Conservation (phyloP, 2,329 filamentous ascomycete genomes). For the Cladosporium sphaerospermum region DNA sequence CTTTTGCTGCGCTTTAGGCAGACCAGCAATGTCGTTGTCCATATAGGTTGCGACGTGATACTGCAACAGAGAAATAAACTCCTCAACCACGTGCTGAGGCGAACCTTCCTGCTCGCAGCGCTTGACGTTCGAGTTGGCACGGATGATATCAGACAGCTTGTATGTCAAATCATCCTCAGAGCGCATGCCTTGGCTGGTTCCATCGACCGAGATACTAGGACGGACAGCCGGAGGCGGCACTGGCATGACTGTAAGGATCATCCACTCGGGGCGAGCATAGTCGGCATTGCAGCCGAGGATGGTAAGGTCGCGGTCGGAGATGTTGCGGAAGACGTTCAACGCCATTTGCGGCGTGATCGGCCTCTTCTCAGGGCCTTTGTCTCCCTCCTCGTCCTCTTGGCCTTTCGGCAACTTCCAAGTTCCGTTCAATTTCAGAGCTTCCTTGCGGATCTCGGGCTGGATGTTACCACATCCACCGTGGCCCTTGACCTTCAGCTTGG, state of each 20-base stretch:
- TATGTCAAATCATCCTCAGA: slow-evolving; percentile 99
- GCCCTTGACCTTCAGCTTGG: slow-evolving; percentile 46
- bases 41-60: slow-evolving; percentile 99
- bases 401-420: slow-evolving; percentile 66
- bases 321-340: slow-evolving; percentile 77
- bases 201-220: slow-evolving; percentile 95
- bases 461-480: slow-evolving; percentile 93
- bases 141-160: slow-evolving; percentile 97
- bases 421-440: slow-evolving; percentile 74
- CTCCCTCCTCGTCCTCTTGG: slow-evolving; percentile 62
- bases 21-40: slow-evolving; percentile 98
- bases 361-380: slow-evolving; percentile 68
- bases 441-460: slow-evolving; percentile 81
- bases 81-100: slow-evolving; percentile 80
- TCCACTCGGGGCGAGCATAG: slow-evolving; percentile 96
- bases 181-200: slow-evolving; percentile 82
- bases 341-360: slow-evolving; percentile 78
- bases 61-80: slow-evolving; percentile 87
- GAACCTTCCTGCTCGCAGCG: slow-evolving; percentile 88
- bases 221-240: slow-evolving; percentile 94
- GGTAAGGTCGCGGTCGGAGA: slow-evolving; percentile 71
- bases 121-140: slow-evolving; percentile 90
- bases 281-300: slow-evolving; percentile 90
- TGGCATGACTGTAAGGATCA: slow-evolving; percentile 90
- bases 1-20: slow-evolving; percentile 92